Conservation (phyloP, 805 yeast genomes). For the Pichia paraexigua region DNA sequence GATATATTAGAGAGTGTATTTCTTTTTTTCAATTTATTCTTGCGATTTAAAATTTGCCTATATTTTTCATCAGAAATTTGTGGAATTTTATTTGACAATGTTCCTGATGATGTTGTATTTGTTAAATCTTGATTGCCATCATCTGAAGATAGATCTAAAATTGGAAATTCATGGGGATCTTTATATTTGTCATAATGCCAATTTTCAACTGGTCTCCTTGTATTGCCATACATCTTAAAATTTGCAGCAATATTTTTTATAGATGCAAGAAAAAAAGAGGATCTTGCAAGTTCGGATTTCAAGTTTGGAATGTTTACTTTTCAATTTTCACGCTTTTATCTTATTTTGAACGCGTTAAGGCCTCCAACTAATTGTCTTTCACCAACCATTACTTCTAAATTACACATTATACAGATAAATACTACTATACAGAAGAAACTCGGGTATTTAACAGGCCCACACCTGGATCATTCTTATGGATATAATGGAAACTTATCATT, state of each 20-base stretch:
- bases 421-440: not conserved
- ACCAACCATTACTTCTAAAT: no score
- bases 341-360: not conserved
- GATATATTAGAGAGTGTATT: not conserved
- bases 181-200: conserved; percentile 11
- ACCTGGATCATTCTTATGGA: not conserved
- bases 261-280: not conserved
- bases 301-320: not conserved
- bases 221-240: not conserved
- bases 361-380: not conserved
- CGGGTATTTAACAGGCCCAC: not conserved
- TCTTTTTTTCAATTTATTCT: not conserved
- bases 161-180: conserved; percentile 9
- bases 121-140: not conserved
- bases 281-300: no score
- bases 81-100: conserved; percentile 3
- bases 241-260: not conserved
- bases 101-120: not conserved
- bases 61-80: conserved; percentile 5
- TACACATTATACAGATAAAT: not conserved
- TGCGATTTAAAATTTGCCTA: not conserved
- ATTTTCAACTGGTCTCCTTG: conserved; percentile 2
- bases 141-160: conserved; percentile 5
- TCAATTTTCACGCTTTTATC: not conserved
- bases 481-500: not conserved